Base-by-base conservation (phyloP, 75 land plant species). In the Sequoiadendron giganteum region DNA sequence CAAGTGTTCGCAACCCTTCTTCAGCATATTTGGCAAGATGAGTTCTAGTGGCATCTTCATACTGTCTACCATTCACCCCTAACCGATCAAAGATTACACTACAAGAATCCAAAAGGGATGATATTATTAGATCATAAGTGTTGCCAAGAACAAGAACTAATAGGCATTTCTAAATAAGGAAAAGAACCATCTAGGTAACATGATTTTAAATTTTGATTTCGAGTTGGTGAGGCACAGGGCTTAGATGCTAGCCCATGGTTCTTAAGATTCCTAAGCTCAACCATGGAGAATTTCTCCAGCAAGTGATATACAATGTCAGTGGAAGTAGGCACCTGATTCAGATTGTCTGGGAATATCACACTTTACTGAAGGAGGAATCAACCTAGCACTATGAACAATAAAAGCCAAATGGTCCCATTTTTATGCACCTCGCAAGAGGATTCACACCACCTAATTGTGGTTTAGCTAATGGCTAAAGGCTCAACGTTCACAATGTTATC, bases 1-100 rank as follows among this genome's bases (percentile, higher is more conserved):
- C 95, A 54, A 96, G 89, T 72, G 97, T 96, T 25, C 97, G 91
- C 76, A 95, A 88, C 15, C 96, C 97, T 70, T 92, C 93, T 86
- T 95, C 96, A 39, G 92, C 96, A 92, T 95, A 96, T 78, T 95
- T 92, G 54, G 88, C 89, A 52, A 96, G 88, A 90, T 96, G 95
- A 68, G 15, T 89, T 25, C 68, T 92, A 3, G 97, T 94, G 15
- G 92, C 93, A 39, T 91, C 88, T 87, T 90, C 91, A 91, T 90
- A 93, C 75, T 42, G 87, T 84, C 89, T 87, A 42, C 95, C 97
- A 89, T 90, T 90, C 85, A 87, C 90, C 87, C 94, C 85, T 28
- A 94, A 68, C 65, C 97, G 88, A 6, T 96, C 97, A 91, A 90
- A 91, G 28, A 96, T 93, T 72, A 96, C 93, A 86, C 95, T 95